Evolutionary conservation across 352 stramenopile species (phyloP), one percentile per base, ranked within the genome.

Genomic region (Phytopythium montanum): DNA sequence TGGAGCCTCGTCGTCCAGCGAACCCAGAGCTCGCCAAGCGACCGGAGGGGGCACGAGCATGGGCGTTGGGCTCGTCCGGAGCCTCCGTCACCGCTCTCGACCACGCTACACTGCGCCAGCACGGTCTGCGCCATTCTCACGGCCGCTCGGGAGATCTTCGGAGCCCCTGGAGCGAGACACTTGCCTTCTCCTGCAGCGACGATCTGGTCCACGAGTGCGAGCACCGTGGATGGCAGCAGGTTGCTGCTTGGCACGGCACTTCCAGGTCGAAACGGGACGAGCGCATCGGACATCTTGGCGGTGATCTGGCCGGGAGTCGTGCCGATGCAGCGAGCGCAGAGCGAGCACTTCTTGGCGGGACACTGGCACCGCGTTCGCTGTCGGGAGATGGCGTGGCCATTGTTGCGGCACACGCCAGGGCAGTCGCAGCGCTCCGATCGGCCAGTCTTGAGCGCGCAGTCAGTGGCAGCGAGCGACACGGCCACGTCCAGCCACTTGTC

Each of bases 351-450:
- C 45, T 79, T 81, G 19, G 81, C 85, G n/a, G 79, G 77, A 41
- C 82, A 94, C 42, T 90, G 79, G 56, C 85, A 94, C 10, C 79
- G 77, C 25, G 79, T 81, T n/a, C 80, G 79, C 65, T 92, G 85
- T 39, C 81, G 79, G 14, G 79, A 75, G 28, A 94, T 78, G 10
- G 85, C 81, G 65, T 92, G 85, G 0, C 51, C 33, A 2, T 69
- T 63, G 26, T 90, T 72, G 28, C 77, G 82, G 56, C 85, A 94
- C 25, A 92, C 72, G 0, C 82, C 77, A 1, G 73, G 62, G 45
- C 82, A 94, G 56, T 92, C 85, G 54, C 82, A 94, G 21, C 70
- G 67, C 28, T 85, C 70, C 1, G 66, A 87, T 23, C 86, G 87
- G 14, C 81, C 84, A 0, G 79, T 92, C 59, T 92, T 93, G 19